A percentile compares a stretch with the other conserved stretches of the same genome.
Conservation (phyloP, 1,139 yeast species). For the Pichia sp. region DNA sequence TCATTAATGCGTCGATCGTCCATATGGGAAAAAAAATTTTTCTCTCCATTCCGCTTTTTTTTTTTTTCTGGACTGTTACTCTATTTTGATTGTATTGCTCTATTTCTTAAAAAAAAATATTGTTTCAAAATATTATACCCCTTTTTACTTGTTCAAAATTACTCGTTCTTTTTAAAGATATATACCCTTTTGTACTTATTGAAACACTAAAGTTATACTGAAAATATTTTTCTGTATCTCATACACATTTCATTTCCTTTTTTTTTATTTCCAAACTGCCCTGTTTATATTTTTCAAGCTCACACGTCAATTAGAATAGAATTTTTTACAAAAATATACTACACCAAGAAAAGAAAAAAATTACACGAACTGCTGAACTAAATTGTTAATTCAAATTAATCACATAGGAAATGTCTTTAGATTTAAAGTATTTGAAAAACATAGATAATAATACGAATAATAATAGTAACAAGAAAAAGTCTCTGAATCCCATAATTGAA, state of each 20-base stretch:
- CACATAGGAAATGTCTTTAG: conserved; percentile 6
- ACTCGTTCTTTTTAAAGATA: no score
- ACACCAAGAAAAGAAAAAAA: no score
- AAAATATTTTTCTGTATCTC: no score
- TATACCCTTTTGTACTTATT: no score
- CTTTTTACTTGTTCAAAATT: not conserved
- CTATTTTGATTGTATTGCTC: not conserved
- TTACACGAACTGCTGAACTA: no score
- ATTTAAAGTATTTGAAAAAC: not conserved
- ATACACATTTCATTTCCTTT: no score
- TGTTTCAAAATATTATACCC: not conserved
- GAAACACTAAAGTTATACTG: no score
- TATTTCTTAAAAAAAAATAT: not conserved
- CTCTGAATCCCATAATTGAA: conserved; percentile 32
- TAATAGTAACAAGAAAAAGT: conserved; percentile 7
- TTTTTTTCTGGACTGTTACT: not conserved
- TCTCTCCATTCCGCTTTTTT: not conserved
- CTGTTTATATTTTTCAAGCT: not conserved
- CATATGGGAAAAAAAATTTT: not conserved
- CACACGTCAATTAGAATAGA: not conserved
- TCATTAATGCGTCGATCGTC: not conserved
- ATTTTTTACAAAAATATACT: not conserved
- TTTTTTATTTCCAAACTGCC: no score
- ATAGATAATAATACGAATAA: not conserved
- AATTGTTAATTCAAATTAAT: no score